Conservation (phyloP, 2,329 filamentous ascomycete species). For the Pseudogymnoascus sp. region DNA sequence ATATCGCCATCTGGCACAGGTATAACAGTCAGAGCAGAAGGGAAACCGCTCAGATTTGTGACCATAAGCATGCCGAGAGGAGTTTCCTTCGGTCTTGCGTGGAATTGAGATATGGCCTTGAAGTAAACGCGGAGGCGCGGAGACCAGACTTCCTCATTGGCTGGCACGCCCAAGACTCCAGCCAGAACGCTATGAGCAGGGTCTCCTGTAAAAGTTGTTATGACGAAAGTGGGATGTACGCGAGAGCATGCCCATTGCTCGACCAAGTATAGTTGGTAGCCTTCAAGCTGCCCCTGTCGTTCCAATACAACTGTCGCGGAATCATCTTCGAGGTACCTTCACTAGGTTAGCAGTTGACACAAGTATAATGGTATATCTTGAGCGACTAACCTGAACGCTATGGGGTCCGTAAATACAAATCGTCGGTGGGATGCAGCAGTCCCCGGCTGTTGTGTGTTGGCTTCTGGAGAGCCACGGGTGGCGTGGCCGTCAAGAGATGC, state of each 20-base stretch:
- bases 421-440: conserved; percentile 31
- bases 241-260: conserved; percentile 98
- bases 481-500: conserved; percentile 8
- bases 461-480: conserved; percentile 9
- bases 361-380: neutral
- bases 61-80: conserved; percentile 80
- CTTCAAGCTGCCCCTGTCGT: conserved; percentile 59
- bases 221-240: conserved; percentile 79
- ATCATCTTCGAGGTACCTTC: conserved; percentile 77
- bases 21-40: conserved; percentile 87
- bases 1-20: conserved; percentile 81
- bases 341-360: conserved; percentile 9
- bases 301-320: conserved; percentile 66
- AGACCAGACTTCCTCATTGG: conserved; percentile 73
- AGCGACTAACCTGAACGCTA: conserved; percentile 45
- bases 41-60: conserved; percentile 86
- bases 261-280: conserved; percentile 89
- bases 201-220: conserved; percentile 89
- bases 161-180: conserved; percentile 72
- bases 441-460: neutral
- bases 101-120: conserved; percentile 73
- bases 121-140: conserved; percentile 74
- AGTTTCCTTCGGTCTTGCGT: conserved; percentile 77
- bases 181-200: conserved; percentile 68
- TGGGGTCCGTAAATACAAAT: conserved; percentile 57